These are phyloP conservation scores for Ophiostoma triangulosporum DNA, from an alignment of 2,329 filamentous ascomycete species.

Conservation along the genomic window DNA sequence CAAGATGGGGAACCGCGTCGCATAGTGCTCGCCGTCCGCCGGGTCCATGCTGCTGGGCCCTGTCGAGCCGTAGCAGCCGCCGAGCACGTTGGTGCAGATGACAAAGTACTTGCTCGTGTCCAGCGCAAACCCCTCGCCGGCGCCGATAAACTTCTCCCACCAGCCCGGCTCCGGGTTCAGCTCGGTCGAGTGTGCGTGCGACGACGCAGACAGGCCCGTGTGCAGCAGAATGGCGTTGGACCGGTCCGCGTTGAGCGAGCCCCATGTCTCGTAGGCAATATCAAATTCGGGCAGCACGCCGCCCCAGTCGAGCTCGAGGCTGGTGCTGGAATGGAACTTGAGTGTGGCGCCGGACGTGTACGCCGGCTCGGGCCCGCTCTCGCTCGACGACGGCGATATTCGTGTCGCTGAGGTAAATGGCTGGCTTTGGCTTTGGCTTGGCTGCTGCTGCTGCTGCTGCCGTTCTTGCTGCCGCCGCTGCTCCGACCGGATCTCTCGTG, in stretches of 20 bases:
- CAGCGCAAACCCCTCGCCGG: slow-evolving; percentile 51
- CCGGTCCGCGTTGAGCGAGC: slow-evolving; percentile 60
- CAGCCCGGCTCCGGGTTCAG: slow-evolving; percentile 80
- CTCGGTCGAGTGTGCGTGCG: slow-evolving; percentile 86
- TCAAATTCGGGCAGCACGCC: slow-evolving; percentile 80
- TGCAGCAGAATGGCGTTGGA: slow-evolving; percentile 86
- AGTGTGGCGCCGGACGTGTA: slow-evolving; percentile 85
- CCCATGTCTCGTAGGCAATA: slow-evolving; percentile 91
- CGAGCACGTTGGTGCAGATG: slow-evolving; percentile 93
- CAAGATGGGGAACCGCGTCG: slow-evolving; percentile 86
- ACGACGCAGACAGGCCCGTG: slow-evolving; percentile 92
- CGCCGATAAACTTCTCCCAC: slow-evolving; percentile 98
- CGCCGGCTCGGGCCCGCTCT: slow-evolving; percentile 76
- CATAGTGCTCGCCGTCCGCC: slow-evolving; percentile 75
- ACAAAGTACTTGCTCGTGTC: slow-evolving; percentile 88
- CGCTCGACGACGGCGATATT: slow-evolving; percentile 22
- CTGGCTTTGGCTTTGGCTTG: not conserved
- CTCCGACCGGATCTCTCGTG: slow-evolving; percentile 21
- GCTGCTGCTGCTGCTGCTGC: not conserved
- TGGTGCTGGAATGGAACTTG: slow-evolving; percentile 57
- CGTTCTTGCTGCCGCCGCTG: not conserved
- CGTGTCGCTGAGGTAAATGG: not conserved
- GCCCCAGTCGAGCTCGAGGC: slow-evolving; percentile 84
- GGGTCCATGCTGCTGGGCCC: slow-evolving; percentile 83
- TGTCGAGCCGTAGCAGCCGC: slow-evolving; percentile 91